Base-by-base conservation (phyloP, 768 basidiomycete genomes). In the Boletus subparvulus region DNA sequence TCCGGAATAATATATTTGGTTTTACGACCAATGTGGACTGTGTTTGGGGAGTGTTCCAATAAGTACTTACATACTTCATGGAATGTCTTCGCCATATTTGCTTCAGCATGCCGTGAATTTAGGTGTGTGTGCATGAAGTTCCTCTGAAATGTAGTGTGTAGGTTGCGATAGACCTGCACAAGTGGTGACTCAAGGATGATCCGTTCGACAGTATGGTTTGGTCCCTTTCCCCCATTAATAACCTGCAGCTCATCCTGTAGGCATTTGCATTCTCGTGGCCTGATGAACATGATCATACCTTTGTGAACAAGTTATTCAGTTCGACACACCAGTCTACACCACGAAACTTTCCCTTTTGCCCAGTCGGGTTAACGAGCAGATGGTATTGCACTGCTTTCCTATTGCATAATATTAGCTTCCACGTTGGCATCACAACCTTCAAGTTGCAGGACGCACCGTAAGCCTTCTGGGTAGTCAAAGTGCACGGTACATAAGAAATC, bases 401-500 rank as follows among this genome's bases (percentile, higher is more conserved):
- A 21, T 21, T 21, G 21, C 21, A 21, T 21, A 21, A 21, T 21
- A 21, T 21, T 21, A 21, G 21, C 21, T 21, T 21, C 21, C 21
- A 21, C 21, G 1, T 21, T 21, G 21, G 21, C 21, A 21, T 21
- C 21, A 21, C 21, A 21, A 21, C 21, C 21, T 21, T 21, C 21
- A 21, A 21, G 21, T 21, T 21, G 21, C 21, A 21, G 21, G 21
- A 21, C 21, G 21, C 21, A 21, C 21, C 21, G 21, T 21, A 21
- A 21, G 21, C 21, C 21, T 21, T 21, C 21, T 21, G 21, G 21
- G 11, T 11, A 33, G 33, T 11, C 3, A 33, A 46, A 60, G 12
- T 56, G 54, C 9, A 56, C 6, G 8, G 49, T 44, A 1, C 26
- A 19, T 0, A 44, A 35, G 35, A 72, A 77, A 0, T 64, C 56